Evolutionary conservation across 177 flowering plant species (phyloP), one percentile per base, ranked within the genome.

Genomic region (Vitis hybrid): DNA sequence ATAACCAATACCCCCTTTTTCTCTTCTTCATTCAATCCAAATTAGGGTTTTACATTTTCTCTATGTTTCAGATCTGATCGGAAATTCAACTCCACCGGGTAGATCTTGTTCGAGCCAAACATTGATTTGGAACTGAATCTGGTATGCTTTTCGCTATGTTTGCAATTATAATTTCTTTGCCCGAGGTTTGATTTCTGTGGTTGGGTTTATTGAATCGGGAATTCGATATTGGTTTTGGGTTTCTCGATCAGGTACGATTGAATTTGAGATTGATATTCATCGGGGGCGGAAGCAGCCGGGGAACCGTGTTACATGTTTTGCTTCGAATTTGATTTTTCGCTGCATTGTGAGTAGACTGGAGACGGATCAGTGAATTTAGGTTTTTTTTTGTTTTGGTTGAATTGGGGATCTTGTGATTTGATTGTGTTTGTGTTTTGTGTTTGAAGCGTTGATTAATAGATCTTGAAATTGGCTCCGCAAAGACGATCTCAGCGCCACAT

Each of bases 391-490:
- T 27, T 27, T 27, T 27, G 30, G 30, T 46, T 54, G 18, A 4
- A 27, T 40, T 32, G 19, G 24, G 14, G 52, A 10, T 54, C 56
- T 65, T 51, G 57, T 50, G 14, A 59, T 58, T 58, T 61, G 62
- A 35, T 6, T 21, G 50, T 54, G 16, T 46, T 54, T 50, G 21
- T 70, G 18, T 72, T 65, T 35, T 65, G 30, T 66, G 58, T 46
- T 73, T 71, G 83, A 75, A 84, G 87, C 32, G 66, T 68, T 70
- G 74, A 51, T 63, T 58, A 65, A 74, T 55, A 83, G 84, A 81
- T 85, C 78, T 70, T 83, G 80, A 84, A 92, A 79, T 91, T 92
- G 98, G 97, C 97, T 83, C 97, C 98, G 2, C 95, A 94, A 86
- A 87, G 93, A 76, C 85, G 97, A 49, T 83, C 88, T 21, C 93